Evolutionary conservation across 1,139 yeast genomes (phyloP).

Genomic region (Saccharomyces pastorianus): DNA sequence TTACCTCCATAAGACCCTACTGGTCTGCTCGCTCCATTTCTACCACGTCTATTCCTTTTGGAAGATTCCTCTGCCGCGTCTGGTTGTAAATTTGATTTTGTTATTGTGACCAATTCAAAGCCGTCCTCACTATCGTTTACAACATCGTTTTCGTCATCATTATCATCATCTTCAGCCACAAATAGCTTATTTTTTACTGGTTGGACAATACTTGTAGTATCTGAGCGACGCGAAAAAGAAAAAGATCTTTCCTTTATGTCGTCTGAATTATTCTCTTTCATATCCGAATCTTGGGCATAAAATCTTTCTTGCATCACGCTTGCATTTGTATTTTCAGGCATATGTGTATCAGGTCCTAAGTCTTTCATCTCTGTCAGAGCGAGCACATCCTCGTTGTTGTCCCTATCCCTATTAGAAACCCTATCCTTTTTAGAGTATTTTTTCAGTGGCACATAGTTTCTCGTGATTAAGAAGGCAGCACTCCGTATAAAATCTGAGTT

Average conservation of each 20-base stretch:
- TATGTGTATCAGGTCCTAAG: not conserved
- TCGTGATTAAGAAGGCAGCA: constrained; percentile 22
- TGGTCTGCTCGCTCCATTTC: constrained; percentile 14
- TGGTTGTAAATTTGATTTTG: not conserved
- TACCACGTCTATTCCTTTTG: constrained; percentile 4
- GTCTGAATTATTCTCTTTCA: not conserved
- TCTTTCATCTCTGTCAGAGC: not conserved
- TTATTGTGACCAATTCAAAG: not conserved
- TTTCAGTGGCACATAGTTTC: constrained; percentile 19
- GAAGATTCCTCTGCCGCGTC: not conserved
- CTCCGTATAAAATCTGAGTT: constrained; percentile 9
- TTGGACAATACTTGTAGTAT: not conserved
- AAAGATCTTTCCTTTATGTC: not conserved
- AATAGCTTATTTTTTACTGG: not conserved
- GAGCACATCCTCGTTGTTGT: not conserved
- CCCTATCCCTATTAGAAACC: not conserved
- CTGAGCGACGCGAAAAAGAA: constrained; percentile 1
- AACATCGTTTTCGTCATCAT: not conserved
- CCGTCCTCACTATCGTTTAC: not conserved
- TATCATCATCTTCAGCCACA: not conserved
- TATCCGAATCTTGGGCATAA: not conserved
- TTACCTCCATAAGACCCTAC: not conserved
- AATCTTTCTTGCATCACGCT: not conserved
- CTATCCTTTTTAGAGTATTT: not conserved
- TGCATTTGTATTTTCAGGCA: not conserved